Percentiles rank a stretch among this genome's conserved stretches.
These are phyloP conservation scores for Proteromonas lacertae DNA, from an alignment of 352 stramenopile genomes.

Conservation along the genomic window DNA sequence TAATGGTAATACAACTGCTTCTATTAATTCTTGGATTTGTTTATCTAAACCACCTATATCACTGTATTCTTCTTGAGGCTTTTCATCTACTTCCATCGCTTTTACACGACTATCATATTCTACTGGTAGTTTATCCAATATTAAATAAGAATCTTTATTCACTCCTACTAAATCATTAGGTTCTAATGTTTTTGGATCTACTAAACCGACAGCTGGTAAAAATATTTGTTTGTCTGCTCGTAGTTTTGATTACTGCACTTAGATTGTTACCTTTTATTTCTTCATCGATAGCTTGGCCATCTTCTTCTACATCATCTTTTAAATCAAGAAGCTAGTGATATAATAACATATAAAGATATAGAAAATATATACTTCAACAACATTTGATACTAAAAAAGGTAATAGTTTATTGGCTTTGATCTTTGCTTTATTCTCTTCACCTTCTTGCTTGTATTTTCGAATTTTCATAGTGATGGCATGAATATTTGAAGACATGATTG, in stretches of 20 bases:
- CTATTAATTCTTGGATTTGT: conserved; percentile 91
- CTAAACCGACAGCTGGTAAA: conserved; percentile 77
- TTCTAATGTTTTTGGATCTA: conserved; percentile 50
- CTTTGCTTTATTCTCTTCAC: conserved; percentile 97
- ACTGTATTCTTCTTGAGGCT: conserved; percentile 22
- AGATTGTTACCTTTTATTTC: conserved; percentile 50
- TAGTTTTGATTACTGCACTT: conserved; percentile 85
- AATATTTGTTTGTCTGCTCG: conserved; percentile 91
- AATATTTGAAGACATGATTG: conserved; percentile 82
- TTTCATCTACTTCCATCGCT: conserved; percentile 68
- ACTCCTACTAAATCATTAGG: conserved; percentile 86
- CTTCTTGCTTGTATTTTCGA: too few species aligned
- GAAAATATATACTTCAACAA: too few species aligned
- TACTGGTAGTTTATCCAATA: conserved; percentile 83
- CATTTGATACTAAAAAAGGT: conserved; percentile 90
- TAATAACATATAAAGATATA: too few species aligned
- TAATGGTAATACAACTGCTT: conserved; percentile 87
- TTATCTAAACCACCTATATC: conserved; percentile 47
- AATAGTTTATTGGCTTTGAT: conserved; percentile 97
- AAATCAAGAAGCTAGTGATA: conserved; percentile 5
- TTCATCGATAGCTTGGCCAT: conserved; percentile 49
- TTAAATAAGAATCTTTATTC: conserved; percentile 97
- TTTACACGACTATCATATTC: conserved; percentile 94
- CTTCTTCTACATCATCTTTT: conserved; percentile 25
- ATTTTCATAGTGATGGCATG: conserved; percentile 60